Base-by-base conservation (phyloP, 169 alveolate species). In the Eimeria acervulina region DNA sequence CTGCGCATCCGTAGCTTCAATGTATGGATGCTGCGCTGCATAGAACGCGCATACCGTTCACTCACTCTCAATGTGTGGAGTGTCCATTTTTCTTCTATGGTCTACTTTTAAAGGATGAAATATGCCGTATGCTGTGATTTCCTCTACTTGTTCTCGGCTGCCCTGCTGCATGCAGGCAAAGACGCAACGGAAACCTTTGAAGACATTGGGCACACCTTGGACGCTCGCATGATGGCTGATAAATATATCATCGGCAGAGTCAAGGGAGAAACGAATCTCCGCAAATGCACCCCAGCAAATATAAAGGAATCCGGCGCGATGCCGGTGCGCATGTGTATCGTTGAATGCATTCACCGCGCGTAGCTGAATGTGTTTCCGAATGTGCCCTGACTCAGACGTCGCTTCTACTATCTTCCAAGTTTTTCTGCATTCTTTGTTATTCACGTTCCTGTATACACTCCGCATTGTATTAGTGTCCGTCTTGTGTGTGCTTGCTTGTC, bases 291-390 rank as follows among this genome's bases (percentile, higher is more conserved):
- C 26, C 90, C 78, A 21, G 38, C 36, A 31, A 13, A 47, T 2
- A 21, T 97, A 97, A 97, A 98, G 97, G 98, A 98, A 95, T 92
- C 10, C 70, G 5, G 28, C 6, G 44, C 47, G 17, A 26, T 6
- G 2, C 17, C 89, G 89, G 89, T 40, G 61, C 13, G 61, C 40
- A 2, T 42, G n/a, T 5, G 36, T 0, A 6, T 42, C 40, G 44
- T 7, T 68, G 78, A 31, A 6, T 68, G 78, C 44, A 31, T n/a
- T 31, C 19, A 31, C 44, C 1, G 3, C 44, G 44, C 1, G 44
- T 6, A 5, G 10, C 19, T 68, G 74, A 63, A 63, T 23, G 17
- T 36, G 13, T 7, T 26, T 63, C 17, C 36, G 36, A 63, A 63
- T 63, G 74, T n/a, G 36, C 74, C 17, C 36, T 23, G 21, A 21